A percentile compares a stretch with the other conserved stretches of the same genome.
Conservation (phyloP, 2,329 filamentous ascomycete genomes). For the Rhynchosporium agropyri region DNA sequence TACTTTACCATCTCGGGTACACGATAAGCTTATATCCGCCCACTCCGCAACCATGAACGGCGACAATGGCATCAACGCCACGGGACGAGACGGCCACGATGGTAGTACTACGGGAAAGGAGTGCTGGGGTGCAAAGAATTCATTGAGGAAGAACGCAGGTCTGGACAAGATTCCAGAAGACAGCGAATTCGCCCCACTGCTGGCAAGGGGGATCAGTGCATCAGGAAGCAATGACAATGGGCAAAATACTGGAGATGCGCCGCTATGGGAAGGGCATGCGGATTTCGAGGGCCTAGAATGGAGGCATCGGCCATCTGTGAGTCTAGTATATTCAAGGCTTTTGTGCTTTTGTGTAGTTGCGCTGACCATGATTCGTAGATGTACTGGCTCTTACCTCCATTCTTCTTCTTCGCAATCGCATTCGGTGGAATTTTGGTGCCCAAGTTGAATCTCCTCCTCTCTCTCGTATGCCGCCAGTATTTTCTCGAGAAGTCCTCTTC, state of each 20-base stretch:
- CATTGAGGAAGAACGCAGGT: slow-evolving; percentile 33
- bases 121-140: slow-evolving; percentile 35
- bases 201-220: slow-evolving; percentile 30
- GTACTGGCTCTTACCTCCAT: slow-evolving; percentile 81
- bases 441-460: slow-evolving; percentile 82
- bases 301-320: slow-evolving; percentile 65
- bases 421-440: slow-evolving; percentile 87
- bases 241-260: slow-evolving; percentile 20
- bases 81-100: slow-evolving; percentile 3
- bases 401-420: slow-evolving; percentile 79
- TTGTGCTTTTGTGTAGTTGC: not conserved
- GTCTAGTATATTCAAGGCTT: not conserved
- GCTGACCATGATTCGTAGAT: slow-evolving; percentile 55
- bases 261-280: slow-evolving; percentile 52
- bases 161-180: slow-evolving; percentile 18
- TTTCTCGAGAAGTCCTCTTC: slow-evolving; percentile 65
- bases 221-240: slow-evolving; percentile 20
- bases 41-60: slow-evolving; percentile 23
- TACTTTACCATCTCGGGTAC: not conserved
- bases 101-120: slow-evolving; percentile 7
- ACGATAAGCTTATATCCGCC: slow-evolving; percentile 17
- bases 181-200: slow-evolving; percentile 33
- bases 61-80: slow-evolving; percentile 15
- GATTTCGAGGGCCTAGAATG: slow-evolving; percentile 65
- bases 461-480: slow-evolving; percentile 82